Base-by-base conservation (phyloP, 116 monocot species). In the Iris pallida region DNA sequence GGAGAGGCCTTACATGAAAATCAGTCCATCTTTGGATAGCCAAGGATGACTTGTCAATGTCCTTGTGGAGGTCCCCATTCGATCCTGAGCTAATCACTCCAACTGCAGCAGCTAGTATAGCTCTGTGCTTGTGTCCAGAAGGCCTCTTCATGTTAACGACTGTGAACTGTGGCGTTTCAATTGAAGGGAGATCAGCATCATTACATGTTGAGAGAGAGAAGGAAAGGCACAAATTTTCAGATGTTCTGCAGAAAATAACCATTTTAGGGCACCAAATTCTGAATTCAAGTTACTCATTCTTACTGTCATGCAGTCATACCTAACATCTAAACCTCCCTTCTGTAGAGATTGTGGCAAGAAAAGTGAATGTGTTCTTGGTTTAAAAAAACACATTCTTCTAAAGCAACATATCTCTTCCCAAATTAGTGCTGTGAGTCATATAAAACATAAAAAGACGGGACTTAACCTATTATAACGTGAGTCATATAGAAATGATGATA, bases 211-310 rank as follows among this genome's bases (percentile, higher is more conserved):
- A 73, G 6, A 13, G 4, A 45, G 68, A 68, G 73, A 81, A 77
- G 14, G 72, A 72, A 51, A 81, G 77, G 57, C 81, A 81, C 44
- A 68, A 54, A 73, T 81, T 77, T 47, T 77, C 81, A 56, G 67
- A 68, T 59, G 72, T 77, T 72, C 81, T 81, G 73, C 49, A 63
- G 16, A 4, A 63, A 30, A 69, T 18, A 59, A 54, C 47, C 2
- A 49, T 17, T 46, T 48, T 47, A 48, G 49, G 19, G 11, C 47
- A 48, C 47, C n/a, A 7, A 63, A 16, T 46, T 20, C 11, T 55
- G 18, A 17, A 9, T 15, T n/a, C 62, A 4, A 4, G 43, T n/a
- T n/a, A 56, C 66, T 56, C 0, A 48, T 20, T 47, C 51, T 15
- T 4, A 47, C 16, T n/a, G 2, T 40, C 14, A 12, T 43, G 5